Percentiles rank a stretch among this genome's conserved stretches.
Conservation (phyloP, 495 filamentous ascomycete species). For the Trichoderma orchidacearum region DNA sequence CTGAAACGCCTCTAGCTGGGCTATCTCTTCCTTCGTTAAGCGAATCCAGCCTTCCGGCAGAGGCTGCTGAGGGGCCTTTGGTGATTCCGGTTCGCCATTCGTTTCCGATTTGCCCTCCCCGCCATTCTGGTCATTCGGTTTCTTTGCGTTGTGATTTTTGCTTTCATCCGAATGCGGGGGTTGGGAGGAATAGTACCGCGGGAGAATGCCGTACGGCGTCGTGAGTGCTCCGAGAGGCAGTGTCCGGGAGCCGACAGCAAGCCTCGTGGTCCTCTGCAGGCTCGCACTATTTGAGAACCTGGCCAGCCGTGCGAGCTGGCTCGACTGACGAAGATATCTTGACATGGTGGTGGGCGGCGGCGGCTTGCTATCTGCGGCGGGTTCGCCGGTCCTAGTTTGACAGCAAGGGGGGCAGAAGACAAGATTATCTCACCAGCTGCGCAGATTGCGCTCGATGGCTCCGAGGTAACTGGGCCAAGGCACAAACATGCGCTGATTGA, state of each 20-base stretch:
- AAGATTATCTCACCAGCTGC: neutral
- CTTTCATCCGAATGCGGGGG: neutral
- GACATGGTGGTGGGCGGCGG: neutral
- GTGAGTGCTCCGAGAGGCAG: neutral
- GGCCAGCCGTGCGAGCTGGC: slow-evolving; percentile 2
- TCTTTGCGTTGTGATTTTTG: neutral
- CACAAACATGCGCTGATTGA: neutral
- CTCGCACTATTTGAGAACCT: neutral
- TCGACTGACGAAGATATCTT: slow-evolving; percentile 2
- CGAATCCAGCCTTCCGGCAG: slow-evolving; percentile 16
- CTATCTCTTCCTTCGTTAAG: slow-evolving; percentile 9
- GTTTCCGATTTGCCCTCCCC: slow-evolving; percentile 9
- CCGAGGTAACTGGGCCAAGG: neutral
- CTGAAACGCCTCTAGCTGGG: neutral
- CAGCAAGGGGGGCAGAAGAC: neutral
- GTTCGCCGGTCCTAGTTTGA: neutral
- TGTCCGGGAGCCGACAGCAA: neutral
- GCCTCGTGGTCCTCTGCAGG: neutral
- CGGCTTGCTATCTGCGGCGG: neutral
- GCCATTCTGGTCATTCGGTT: neutral
- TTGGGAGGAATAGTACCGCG: neutral
- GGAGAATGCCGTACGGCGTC: neutral
- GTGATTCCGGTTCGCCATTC: slow-evolving; percentile 5
- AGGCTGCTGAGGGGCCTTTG: slow-evolving; percentile 8
- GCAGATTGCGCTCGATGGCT: neutral